Evolutionary conservation across 2,329 filamentous ascomycete genomes (phyloP).

Genomic region (Aspergillaceae sp.): DNA sequence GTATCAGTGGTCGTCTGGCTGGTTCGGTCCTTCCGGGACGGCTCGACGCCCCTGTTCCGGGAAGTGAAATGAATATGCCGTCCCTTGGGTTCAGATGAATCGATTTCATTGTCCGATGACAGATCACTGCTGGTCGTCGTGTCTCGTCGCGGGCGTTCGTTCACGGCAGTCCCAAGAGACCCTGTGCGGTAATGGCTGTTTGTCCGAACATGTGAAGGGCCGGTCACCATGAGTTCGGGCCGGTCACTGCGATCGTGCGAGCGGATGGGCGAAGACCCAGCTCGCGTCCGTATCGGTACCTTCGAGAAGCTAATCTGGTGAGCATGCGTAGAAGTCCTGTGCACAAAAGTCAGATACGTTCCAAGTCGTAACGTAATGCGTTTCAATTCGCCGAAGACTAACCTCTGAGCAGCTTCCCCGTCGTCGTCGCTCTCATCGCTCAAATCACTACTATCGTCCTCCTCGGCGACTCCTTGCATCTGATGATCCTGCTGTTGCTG

Average conservation of each 20-base stretch:
- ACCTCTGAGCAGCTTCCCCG: conserved; percentile 37
- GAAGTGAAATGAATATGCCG: conserved; percentile 43
- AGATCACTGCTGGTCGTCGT: conserved; percentile 59
- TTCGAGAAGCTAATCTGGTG: conserved; percentile 95
- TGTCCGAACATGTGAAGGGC: conserved; percentile 44
- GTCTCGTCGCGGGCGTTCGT: conserved; percentile 47
- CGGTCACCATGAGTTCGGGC: conserved; percentile 46
- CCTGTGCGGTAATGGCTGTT: conserved; percentile 43
- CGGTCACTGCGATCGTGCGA: conserved; percentile 37
- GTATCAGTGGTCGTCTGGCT: conserved; percentile 22
- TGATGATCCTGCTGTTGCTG: conserved; percentile 42
- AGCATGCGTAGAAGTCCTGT: conserved; percentile 29
- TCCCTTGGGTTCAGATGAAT: conserved; percentile 45
- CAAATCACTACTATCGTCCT: conserved; percentile 58
- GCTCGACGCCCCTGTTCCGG: conserved; percentile 28
- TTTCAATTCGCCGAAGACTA: conserved; percentile 2
- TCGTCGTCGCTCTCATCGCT: conserved; percentile 61
- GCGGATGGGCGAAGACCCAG: conserved; percentile 79
- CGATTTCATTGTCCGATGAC: conserved; percentile 56
- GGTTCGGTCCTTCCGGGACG: conserved; percentile 19
- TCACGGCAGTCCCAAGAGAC: conserved; percentile 49
- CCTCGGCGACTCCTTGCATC: conserved; percentile 48
- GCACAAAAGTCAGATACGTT: too few species aligned
- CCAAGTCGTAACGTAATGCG: too few species aligned
- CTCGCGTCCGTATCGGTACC: conserved; percentile 78